Conservation (phyloP, 2,329 filamentous ascomycete genomes). For the Diaporthe caulivora region DNA sequence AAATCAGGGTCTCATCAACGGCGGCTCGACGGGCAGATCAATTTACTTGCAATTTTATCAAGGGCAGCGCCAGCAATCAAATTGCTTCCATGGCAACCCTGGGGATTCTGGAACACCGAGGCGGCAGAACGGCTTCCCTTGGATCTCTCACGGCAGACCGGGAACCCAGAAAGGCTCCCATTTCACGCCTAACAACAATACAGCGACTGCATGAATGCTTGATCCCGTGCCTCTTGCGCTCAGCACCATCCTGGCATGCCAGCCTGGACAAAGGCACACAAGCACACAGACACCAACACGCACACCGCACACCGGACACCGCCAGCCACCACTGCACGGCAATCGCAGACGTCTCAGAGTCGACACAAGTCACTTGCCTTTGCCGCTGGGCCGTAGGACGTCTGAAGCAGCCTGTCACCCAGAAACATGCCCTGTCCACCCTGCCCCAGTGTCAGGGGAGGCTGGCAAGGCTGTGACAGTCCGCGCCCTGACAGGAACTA, state of each 20-base stretch:
- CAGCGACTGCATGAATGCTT: conserved; percentile 22
- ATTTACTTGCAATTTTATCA: conserved; percentile 37
- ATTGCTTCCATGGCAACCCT: conserved; percentile 38
- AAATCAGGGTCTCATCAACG: conserved; percentile 33
- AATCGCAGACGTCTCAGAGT: conserved; percentile 13
- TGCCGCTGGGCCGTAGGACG: conserved; percentile 32
- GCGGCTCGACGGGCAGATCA: conserved; percentile 28
- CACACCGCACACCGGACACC: background rate
- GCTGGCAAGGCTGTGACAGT: conserved; percentile 23
- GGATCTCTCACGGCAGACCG: conserved; percentile 1
- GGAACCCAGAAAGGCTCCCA: background rate
- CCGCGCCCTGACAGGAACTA: conserved; percentile 34
- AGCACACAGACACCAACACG: background rate
- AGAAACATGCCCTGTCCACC: conserved; percentile 12
- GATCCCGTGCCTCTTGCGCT: conserved; percentile 1
- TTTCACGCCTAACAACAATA: conserved; percentile 21
- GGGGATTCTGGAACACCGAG: conserved; percentile 28
- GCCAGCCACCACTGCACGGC: conserved; percentile 8
- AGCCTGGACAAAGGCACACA: conserved; percentile 5
- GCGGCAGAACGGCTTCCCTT: conserved; percentile 28
- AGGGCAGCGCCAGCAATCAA: conserved; percentile 33
- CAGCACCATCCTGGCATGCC: background rate
- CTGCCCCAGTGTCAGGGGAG: conserved; percentile 17
- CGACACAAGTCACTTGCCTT: conserved; percentile 6
- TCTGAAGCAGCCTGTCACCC: conserved; percentile 29